Percentiles rank a stretch among this genome's conserved stretches.
Evolutionary conservation across 192 early-diverging fungal genomes (phyloP).

Genomic region (Pilobolus umbonatus): DNA sequence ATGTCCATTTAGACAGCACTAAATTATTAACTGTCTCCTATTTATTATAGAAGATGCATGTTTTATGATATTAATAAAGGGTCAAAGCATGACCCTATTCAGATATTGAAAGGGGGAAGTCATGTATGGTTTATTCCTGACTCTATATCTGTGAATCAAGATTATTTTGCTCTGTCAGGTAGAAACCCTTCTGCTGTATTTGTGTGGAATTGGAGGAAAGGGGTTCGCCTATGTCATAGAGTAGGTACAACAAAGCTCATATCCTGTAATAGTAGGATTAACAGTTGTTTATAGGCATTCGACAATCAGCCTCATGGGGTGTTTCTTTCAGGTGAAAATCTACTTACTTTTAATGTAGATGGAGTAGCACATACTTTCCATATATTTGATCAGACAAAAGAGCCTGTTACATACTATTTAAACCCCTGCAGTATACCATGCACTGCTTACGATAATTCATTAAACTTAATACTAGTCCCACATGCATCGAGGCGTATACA

Average conservation of each 20-base stretch:
- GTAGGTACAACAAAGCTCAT: constrained; percentile 1
- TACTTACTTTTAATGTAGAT: constrained; percentile 29
- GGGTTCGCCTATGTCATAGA: constrained; percentile 24
- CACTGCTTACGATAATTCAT: constrained; percentile 20
- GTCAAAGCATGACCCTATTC: constrained; percentile 23
- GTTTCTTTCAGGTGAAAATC: constrained; percentile 22
- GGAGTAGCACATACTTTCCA: constrained; percentile 19
- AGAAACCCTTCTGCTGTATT: constrained; percentile 35
- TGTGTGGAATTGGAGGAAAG: constrained; percentile 38
- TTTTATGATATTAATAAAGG: constrained; percentile 34
- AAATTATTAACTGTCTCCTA: neutral
- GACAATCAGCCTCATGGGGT: constrained; percentile 34
- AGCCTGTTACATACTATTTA: neutral
- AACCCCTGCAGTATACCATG: constrained; percentile 28
- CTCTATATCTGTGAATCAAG: constrained; percentile 23
- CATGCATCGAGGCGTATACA: constrained; percentile 21
- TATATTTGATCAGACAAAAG: constrained; percentile 18
- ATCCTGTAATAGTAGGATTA: neutral
- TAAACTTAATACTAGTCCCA: constrained; percentile 19
- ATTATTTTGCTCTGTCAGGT: constrained; percentile 30
- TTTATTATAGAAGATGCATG: constrained; percentile 26
- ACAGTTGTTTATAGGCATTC: constrained; percentile 17
- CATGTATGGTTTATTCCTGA: constrained; percentile 31
- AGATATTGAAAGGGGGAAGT: constrained; percentile 28
- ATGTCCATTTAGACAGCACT: neutral